Percentiles rank a stretch among this genome's conserved stretches.
Evolutionary conservation across 2,329 filamentous ascomycete genomes (phyloP).

Genomic region (Phyllosticta citribraziliensis): DNA sequence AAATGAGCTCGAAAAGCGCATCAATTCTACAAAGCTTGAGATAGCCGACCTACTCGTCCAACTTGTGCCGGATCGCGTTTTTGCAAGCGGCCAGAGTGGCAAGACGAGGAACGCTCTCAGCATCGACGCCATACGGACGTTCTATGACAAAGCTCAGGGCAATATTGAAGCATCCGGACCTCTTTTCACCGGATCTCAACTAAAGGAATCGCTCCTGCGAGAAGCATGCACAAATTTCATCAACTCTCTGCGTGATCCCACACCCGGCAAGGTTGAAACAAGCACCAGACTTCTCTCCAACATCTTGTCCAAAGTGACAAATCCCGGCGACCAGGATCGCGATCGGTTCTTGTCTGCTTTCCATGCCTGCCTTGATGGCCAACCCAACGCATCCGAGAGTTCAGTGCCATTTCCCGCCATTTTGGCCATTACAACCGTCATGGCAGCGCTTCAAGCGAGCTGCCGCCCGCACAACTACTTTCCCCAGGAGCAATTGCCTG

Average conservation of each 20-base stretch:
- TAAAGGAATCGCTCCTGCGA: constrained; percentile 22
- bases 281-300: constrained; percentile 25
- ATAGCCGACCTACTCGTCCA: constrained; percentile 29
- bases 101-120: background rate
- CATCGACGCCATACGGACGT: constrained; percentile 19
- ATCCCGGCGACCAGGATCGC: constrained; percentile 19
- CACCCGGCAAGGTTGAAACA: constrained; percentile 17
- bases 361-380: constrained; percentile 7
- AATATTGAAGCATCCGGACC: constrained; percentile 23
- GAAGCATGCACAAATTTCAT: constrained; percentile 22
- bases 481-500: constrained; percentile 41
- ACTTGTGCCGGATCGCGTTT: constrained; percentile 26
- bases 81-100: constrained; percentile 12
- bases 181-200: constrained; percentile 18
- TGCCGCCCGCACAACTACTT: constrained; percentile 20
- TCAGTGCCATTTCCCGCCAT: constrained; percentile 20
- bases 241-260: constrained; percentile 14
- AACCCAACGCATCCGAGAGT: background rate
- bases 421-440: constrained; percentile 22
- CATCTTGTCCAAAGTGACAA: constrained; percentile 22
- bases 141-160: constrained; percentile 28
- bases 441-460: constrained; percentile 24
- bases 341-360: constrained; percentile 19
- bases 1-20: background rate
- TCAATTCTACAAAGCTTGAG: constrained; percentile 18